Evolutionary conservation across 192 early-diverging fungal genomes (phyloP).

Genomic region (Chytriomyces sp.): DNA sequence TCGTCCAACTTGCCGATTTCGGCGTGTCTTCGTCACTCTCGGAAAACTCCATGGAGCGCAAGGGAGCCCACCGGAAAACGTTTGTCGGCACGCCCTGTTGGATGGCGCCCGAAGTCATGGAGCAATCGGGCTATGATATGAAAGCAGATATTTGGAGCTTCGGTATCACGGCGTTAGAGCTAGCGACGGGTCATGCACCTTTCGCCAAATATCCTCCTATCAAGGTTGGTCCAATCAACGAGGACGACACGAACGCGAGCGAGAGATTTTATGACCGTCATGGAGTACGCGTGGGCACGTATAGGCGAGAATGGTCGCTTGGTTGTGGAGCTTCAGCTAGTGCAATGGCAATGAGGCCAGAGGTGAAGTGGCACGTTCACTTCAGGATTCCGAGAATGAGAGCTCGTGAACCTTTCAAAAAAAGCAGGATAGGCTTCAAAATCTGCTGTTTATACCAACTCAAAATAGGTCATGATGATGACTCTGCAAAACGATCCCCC

Average conservation of each 20-base stretch:
- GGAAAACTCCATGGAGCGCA: slow-evolving; percentile 57
- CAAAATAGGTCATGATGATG: slow-evolving; percentile 77
- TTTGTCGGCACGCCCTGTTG: slow-evolving; percentile 71
- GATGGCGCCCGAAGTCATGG: slow-evolving; percentile 81
- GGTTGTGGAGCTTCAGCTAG: not conserved
- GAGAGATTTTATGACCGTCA: not conserved
- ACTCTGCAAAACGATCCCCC: slow-evolving; percentile 86
- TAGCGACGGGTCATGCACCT: slow-evolving; percentile 86
- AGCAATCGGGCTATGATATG: slow-evolving; percentile 84
- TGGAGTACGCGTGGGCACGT: not conserved
- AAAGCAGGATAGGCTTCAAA: not conserved
- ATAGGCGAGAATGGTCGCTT: not conserved
- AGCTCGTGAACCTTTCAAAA: too few species aligned
- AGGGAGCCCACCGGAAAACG: slow-evolving; percentile 54
- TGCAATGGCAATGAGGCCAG: not conserved
- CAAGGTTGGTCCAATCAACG: slow-evolving; percentile 53
- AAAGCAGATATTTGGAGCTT: slow-evolving; percentile 93
- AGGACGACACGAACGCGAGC: not conserved
- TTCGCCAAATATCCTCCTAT: slow-evolving; percentile 86
- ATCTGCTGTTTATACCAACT: not conserved
- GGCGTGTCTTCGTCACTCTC: slow-evolving; percentile 53
- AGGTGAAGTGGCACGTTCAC: too few species aligned
- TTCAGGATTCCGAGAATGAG: too few species aligned
- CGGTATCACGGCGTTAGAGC: slow-evolving; percentile 83
- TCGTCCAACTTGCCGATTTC: slow-evolving; percentile 69